Percentiles rank a stretch among this genome's conserved stretches.
These are phyloP conservation scores for Mycosphaerella sp. DNA, from an alignment of 2,329 filamentous ascomycete species.

Conservation along the genomic window DNA sequence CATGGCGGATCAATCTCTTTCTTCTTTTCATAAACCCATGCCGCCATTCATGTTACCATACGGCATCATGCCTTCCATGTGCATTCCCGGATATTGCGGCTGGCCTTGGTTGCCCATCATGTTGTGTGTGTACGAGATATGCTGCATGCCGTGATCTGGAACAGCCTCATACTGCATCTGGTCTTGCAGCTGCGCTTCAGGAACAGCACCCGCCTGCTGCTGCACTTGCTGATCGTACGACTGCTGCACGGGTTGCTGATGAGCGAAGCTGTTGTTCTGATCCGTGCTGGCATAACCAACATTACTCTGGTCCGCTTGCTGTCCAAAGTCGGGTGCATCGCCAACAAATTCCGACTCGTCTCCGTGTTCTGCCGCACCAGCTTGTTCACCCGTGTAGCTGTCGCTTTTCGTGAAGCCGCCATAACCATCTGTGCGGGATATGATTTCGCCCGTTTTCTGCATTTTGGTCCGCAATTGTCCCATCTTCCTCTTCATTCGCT, in stretches of 20 bases:
- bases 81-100: conserved; percentile 22
- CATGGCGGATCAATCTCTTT: too few relatives aligned
- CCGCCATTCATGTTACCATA: conserved; percentile 24
- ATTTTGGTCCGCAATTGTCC: conserved; percentile 35
- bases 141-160: conserved; percentile 19
- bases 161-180: conserved; percentile 29
- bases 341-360: conserved; percentile 25
- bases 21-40: conserved; percentile 21
- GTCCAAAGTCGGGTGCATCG: conserved; percentile 16
- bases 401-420: conserved; percentile 31
- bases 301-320: conserved; percentile 10
- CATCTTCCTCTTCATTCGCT: conserved; percentile 36
- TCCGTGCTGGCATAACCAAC: conserved; percentile 2
- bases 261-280: conserved; percentile 5
- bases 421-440: conserved; percentile 30
- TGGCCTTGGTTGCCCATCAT: conserved; percentile 23
- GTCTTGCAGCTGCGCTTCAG: conserved; percentile 19
- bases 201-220: conserved; percentile 14
- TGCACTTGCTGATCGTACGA: conserved; percentile 10
- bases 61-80: conserved; percentile 27
- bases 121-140: conserved; percentile 17
- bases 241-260: conserved; percentile 14
- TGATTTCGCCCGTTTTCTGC: conserved; percentile 36
- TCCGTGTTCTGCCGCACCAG: conserved; percentile 23
- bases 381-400: conserved; percentile 31